Evolutionary conservation across 2,329 filamentous ascomycete genomes (phyloP).

Genomic region (Neodidymelliopsis sp.): DNA sequence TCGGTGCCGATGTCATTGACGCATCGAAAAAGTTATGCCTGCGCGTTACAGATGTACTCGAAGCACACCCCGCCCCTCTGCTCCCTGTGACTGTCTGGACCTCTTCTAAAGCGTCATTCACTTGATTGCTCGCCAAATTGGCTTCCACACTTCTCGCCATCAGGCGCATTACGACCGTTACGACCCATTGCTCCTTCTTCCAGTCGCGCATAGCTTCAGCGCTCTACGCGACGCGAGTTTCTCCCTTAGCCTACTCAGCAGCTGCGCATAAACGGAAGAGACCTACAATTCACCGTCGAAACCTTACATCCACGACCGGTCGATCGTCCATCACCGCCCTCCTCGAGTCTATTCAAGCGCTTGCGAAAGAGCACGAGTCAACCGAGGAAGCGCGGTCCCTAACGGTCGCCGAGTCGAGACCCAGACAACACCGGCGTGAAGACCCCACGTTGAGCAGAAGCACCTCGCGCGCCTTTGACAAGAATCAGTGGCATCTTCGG

Average conservation of each 20-base stretch:
- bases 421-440: not conserved
- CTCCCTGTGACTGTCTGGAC: slow-evolving; percentile 13
- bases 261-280: not conserved
- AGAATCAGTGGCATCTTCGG: not conserved
- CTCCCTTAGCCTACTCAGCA: slow-evolving; percentile 6
- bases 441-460: not conserved
- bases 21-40: slow-evolving; percentile 15
- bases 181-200: slow-evolving; percentile 23
- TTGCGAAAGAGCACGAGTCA: not conserved
- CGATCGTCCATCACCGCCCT: not conserved
- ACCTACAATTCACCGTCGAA: not conserved
- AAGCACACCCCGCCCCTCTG: not conserved
- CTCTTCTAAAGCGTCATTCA: slow-evolving; percentile 11
- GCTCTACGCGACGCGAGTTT: slow-evolving; percentile 8
- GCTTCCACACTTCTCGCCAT: slow-evolving; percentile 33
- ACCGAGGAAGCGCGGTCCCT: not conserved
- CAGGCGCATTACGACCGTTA: slow-evolving; percentile 38
- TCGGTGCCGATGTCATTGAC: slow-evolving; percentile 15
- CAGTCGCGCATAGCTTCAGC: slow-evolving; percentile 18
- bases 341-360: slow-evolving; percentile 4
- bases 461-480: not conserved
- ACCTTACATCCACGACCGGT: slow-evolving; percentile 6
- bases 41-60: not conserved
- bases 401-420: not conserved
- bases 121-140: slow-evolving; percentile 36